Evolutionary conservation across 805 yeast species (phyloP).

Genomic region (Kodamaea kaohsiungensis): DNA sequence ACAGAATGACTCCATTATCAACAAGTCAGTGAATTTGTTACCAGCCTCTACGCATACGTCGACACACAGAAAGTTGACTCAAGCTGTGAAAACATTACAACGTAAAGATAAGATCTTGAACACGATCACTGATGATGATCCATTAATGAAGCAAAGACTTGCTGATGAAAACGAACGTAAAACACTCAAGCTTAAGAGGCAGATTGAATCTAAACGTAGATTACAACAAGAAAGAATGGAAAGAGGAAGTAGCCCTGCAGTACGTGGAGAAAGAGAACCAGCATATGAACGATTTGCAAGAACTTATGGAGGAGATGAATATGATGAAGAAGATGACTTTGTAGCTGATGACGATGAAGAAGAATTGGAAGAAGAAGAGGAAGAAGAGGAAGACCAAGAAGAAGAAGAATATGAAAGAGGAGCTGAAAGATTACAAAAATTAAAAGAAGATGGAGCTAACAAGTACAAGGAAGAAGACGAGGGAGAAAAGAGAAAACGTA

Average conservation of each 20-base stretch:
- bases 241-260: slow-evolving; percentile 40
- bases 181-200: slow-evolving; percentile 62
- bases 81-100: slow-evolving; percentile 57
- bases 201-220: slow-evolving; percentile 60
- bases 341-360: slow-evolving; percentile 45
- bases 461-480: slow-evolving; percentile 44
- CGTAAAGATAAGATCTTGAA: slow-evolving; percentile 50
- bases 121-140: slow-evolving; percentile 62
- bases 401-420: slow-evolving; percentile 53
- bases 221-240: slow-evolving; percentile 61
- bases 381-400: slow-evolving; percentile 46
- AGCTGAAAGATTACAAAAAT: slow-evolving; percentile 57
- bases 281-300: slow-evolving; percentile 41
- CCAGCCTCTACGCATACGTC: slow-evolving; percentile 90
- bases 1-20: slow-evolving; percentile 65
- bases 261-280: slow-evolving; percentile 28
- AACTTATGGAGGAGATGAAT: slow-evolving; percentile 34
- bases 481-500: slow-evolving; percentile 41
- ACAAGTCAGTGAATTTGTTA: slow-evolving; percentile 67
- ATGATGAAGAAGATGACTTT: slow-evolving; percentile 44
- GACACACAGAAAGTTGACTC: slow-evolving; percentile 78
- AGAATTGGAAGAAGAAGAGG: slow-evolving; percentile 36
- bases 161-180: slow-evolving; percentile 63
- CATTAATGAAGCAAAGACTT: slow-evolving; percentile 64
- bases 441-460: slow-evolving; percentile 58